Conservation (phyloP, 176 grass and related monocot genomes). For the Cocos nucifera region DNA sequence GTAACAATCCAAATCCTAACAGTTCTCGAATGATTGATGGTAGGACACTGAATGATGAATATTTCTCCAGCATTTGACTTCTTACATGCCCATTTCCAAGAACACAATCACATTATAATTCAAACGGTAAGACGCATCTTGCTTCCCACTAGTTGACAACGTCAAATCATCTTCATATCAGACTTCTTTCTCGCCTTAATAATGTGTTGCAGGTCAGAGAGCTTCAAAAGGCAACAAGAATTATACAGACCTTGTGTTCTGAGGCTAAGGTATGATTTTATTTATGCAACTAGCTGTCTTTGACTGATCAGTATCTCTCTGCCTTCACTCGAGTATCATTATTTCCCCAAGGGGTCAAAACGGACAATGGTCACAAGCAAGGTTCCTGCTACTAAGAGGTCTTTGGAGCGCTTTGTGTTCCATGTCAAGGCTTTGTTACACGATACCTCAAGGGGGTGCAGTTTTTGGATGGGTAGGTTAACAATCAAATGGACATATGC, state of each 20-base stretch:
- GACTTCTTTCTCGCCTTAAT: too few species aligned
- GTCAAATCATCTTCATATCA: too few species aligned
- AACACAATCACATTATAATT: constrained; percentile 43
- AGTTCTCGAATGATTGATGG: too few species aligned
- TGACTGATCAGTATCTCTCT: background rate
- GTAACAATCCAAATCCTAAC: constrained; percentile 9
- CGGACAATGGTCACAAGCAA: constrained; percentile 84
- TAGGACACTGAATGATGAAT: background rate
- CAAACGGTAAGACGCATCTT: constrained; percentile 35
- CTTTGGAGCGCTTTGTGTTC: constrained; percentile 71
- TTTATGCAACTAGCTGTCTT: background rate
- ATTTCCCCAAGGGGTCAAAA: constrained; percentile 43
- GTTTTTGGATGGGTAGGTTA: constrained; percentile 47
- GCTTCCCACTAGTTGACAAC: constrained; percentile 7
- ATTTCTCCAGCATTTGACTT: constrained; percentile 62
- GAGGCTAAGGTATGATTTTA: constrained; percentile 55
- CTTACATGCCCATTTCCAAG: constrained; percentile 50
- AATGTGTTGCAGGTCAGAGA: constrained; percentile 40
- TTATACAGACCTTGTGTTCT: constrained; percentile 78
- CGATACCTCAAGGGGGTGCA: constrained; percentile 38
- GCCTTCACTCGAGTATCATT: background rate
- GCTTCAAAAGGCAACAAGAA: constrained; percentile 75
- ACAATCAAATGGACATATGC: too few species aligned
- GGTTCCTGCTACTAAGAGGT: constrained; percentile 67
- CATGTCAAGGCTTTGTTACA: constrained; percentile 73